Evolutionary conservation across 768 basidiomycete species (phyloP).

Genomic region (Leucogyrophana mollusca): DNA sequence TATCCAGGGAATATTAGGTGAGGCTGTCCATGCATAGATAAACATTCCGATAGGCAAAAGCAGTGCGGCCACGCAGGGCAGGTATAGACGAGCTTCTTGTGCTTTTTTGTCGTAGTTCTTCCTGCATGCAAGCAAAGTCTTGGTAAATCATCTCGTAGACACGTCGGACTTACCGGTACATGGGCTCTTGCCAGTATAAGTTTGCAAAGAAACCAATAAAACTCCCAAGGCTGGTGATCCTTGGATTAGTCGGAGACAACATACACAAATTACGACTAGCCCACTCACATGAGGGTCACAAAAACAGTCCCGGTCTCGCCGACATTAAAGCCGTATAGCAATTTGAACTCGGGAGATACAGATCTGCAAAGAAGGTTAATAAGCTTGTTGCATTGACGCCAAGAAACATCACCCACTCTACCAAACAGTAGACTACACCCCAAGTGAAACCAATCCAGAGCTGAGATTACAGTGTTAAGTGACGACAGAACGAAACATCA

Average conservation of each 20-base stretch:
- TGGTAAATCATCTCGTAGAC: too few species aligned
- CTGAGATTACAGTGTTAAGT: constrained; percentile 26
- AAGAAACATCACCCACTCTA: constrained; percentile 39
- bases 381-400: background rate
- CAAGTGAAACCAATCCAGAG: constrained; percentile 70
- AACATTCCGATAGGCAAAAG: constrained; percentile 62
- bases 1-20: constrained; percentile 57
- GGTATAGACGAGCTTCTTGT: constrained; percentile 61
- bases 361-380: constrained; percentile 36
- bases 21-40: constrained; percentile 72
- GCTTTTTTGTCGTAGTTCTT: constrained; percentile 32
- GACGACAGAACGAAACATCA: background rate
- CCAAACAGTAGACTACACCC: constrained; percentile 68
- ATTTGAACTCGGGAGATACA: constrained; percentile 51
- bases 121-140: constrained; percentile 19
- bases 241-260: constrained; percentile 1
- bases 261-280: background rate
- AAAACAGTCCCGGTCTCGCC: constrained; percentile 63
- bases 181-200: constrained; percentile 42
- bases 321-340: constrained; percentile 58
- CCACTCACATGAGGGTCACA: constrained; percentile 49
- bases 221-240: constrained; percentile 47
- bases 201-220: constrained; percentile 43
- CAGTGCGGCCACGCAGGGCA: constrained; percentile 52
- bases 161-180: constrained; percentile 42